A percentile compares a stretch with the other conserved stretches of the same genome.
phyloP scores from a whole-genome alignment of 352 stramenopile genomes.

The Globisporangium solare region DNA sequence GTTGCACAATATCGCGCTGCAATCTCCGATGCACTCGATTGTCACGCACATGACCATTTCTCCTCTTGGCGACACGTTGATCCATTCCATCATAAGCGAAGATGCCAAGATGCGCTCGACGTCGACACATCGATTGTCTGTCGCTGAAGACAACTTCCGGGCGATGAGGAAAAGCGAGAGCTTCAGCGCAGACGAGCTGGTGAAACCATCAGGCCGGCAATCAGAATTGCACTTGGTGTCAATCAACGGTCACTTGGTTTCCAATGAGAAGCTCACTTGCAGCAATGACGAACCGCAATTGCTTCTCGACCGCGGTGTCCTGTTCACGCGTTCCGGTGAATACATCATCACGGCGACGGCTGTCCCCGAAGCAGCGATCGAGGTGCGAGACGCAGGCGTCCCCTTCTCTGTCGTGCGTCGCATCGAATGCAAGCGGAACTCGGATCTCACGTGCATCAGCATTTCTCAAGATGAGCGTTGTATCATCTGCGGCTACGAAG shows the following conservation, averaged over 20 bases:
- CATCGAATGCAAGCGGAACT: slow-evolving; percentile 71
- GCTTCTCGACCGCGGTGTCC: slow-evolving; percentile 57
- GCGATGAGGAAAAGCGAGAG: slow-evolving; percentile 11
- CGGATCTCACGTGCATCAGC: slow-evolving; percentile 63
- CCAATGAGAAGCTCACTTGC: slow-evolving; percentile 45
- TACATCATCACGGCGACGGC: slow-evolving; percentile 73
- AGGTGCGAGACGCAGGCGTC: slow-evolving; percentile 66
- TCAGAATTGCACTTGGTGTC: slow-evolving; percentile 78
- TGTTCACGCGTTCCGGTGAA: slow-evolving; percentile 76
- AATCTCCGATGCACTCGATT: slow-evolving; percentile 38
- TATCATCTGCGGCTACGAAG: slow-evolving; percentile 75
- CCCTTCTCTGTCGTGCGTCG: slow-evolving; percentile 56
- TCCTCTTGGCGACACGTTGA: slow-evolving; percentile 58
- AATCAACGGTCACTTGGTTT: slow-evolving; percentile 78
- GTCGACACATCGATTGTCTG: slow-evolving; percentile 10
- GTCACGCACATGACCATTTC: slow-evolving; percentile 78
- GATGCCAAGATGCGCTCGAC: slow-evolving; percentile 15
- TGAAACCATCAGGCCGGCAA: slow-evolving; percentile 29
- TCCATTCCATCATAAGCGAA: slow-evolving; percentile 65
- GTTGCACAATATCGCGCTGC: slow-evolving; percentile 68
- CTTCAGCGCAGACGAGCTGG: neutral
- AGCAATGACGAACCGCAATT: slow-evolving; percentile 38
- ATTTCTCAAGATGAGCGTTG: slow-evolving; percentile 80
- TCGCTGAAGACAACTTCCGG: slow-evolving; percentile 16
- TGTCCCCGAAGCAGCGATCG: slow-evolving; percentile 56